Conservation (phyloP, 2,329 filamentous ascomycete genomes). For the Pyrenophora seminiperda region DNA sequence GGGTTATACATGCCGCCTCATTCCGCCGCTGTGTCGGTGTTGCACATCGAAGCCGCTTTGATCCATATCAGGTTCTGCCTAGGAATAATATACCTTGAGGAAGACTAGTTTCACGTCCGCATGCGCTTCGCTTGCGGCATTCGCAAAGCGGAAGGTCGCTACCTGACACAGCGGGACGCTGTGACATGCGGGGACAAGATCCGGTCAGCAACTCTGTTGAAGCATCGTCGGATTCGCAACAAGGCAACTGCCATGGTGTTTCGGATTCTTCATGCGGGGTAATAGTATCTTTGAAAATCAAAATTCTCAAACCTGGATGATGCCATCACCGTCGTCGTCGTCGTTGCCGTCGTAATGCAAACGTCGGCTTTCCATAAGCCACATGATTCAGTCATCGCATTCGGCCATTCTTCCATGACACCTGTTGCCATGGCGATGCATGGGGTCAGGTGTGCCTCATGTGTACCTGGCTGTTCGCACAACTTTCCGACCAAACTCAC, state of each 20-base stretch:
- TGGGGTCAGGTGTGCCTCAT: slow-evolving; percentile 16
- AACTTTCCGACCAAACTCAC: slow-evolving; percentile 12
- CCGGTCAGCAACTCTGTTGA: slow-evolving; percentile 4
- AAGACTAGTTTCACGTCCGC: slow-evolving; percentile 12
- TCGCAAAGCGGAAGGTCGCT: slow-evolving; percentile 8
- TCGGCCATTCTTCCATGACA: no score
- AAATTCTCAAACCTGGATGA: not conserved
- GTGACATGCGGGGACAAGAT: slow-evolving; percentile 13
- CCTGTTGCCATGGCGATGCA: slow-evolving; percentile 16
- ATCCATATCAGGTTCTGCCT: slow-evolving; percentile 6
- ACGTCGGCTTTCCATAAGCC: not conserved
- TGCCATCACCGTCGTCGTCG: not conserved
- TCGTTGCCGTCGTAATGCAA: no score
- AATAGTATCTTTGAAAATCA: slow-evolving; percentile 4
- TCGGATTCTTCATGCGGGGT: slow-evolving; percentile 3
- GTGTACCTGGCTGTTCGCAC: slow-evolving; percentile 14
- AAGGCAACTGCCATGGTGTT: not conserved
- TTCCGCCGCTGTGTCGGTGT: slow-evolving; percentile 7
- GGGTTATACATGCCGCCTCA: not conserved
- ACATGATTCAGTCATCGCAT: no score
- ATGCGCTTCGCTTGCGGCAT: slow-evolving; percentile 10
- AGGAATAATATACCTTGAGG: slow-evolving; percentile 14
- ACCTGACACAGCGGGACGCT: slow-evolving; percentile 16
- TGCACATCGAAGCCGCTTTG: slow-evolving; percentile 13
- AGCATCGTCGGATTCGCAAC: not conserved